Evolutionary conservation across 23 red algal species (phyloP).

Genomic region (Gracilaria caudata): DNA sequence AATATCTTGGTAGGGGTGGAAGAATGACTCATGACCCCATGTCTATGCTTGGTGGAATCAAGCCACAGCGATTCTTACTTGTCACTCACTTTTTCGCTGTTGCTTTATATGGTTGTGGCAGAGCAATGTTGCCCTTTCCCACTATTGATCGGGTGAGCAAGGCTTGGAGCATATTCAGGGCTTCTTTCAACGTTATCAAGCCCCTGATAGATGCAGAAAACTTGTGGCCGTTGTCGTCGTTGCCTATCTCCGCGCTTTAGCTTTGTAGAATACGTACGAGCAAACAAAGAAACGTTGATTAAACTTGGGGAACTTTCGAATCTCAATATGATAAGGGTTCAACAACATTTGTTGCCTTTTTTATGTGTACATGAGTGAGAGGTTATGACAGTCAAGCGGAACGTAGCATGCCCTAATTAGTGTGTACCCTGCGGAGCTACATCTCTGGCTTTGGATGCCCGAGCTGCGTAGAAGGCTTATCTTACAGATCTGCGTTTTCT

Average conservation of each 20-base stretch:
- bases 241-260: constrained; percentile 76
- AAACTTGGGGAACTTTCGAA: constrained; percentile 17
- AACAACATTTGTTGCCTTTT: too few relatives aligned
- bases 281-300: not conserved
- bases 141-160: constrained; percentile 38
- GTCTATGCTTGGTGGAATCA: constrained; percentile 93
- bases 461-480: too few relatives aligned
- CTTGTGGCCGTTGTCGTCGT: constrained; percentile 71
- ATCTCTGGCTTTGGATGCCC: not conserved
- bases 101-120: constrained; percentile 84
- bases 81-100: constrained; percentile 97
- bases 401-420: not conserved
- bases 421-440: not conserved
- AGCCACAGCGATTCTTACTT: constrained; percentile 79
- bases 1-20: constrained; percentile 84
- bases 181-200: constrained; percentile 98
- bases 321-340: not conserved
- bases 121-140: constrained; percentile 72
- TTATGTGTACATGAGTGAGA: not conserved
- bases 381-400: not conserved
- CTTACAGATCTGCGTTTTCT: constrained; percentile 8
- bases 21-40: constrained; percentile 89
- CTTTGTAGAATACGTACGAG: not conserved
- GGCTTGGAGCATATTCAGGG: constrained; percentile 83
- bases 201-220: constrained; percentile 95